phyloP scores from a whole-genome alignment of 306 rosid species.

The Rubus idaeus region DNA sequence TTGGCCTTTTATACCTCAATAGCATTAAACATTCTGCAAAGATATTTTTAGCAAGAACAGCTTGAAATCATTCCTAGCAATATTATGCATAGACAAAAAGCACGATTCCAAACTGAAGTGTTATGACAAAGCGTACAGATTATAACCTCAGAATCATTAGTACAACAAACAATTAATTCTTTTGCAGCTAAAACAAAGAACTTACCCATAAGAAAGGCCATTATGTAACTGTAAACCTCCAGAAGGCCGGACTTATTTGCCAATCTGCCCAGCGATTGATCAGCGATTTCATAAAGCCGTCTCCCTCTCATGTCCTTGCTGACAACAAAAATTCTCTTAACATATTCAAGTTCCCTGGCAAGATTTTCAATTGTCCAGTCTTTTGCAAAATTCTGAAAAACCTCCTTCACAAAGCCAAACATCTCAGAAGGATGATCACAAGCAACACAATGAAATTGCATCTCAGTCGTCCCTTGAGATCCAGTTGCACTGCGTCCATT shows the following conservation, averaged over 20 bases:
- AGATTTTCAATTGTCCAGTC: constrained; percentile 82
- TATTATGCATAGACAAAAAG: neutral
- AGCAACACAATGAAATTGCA: constrained; percentile 98
- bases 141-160: neutral
- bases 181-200: constrained; percentile 16
- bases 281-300: constrained; percentile 70
- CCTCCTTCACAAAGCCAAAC: constrained; percentile 99
- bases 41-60: neutral
- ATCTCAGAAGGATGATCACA: constrained; percentile 98
- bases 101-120: neutral
- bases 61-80: neutral
- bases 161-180: constrained; percentile 5
- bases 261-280: constrained; percentile 65
- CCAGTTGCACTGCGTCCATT: constrained; percentile 75
- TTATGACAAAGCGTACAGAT: neutral
- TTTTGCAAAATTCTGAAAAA: constrained; percentile 81
- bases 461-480: constrained; percentile 69
- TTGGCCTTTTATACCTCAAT: neutral
- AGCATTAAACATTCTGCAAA: neutral
- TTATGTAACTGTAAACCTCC: constrained; percentile 69
- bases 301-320: constrained; percentile 94
- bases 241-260: constrained; percentile 62
- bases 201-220: constrained; percentile 80
- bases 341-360: constrained; percentile 84
- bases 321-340: constrained; percentile 76